Evolutionary conservation across 2,329 filamentous ascomycete genomes (phyloP), one percentile per base, ranked within the genome.

Genomic region (Pseudogymnoascus sp.): DNA sequence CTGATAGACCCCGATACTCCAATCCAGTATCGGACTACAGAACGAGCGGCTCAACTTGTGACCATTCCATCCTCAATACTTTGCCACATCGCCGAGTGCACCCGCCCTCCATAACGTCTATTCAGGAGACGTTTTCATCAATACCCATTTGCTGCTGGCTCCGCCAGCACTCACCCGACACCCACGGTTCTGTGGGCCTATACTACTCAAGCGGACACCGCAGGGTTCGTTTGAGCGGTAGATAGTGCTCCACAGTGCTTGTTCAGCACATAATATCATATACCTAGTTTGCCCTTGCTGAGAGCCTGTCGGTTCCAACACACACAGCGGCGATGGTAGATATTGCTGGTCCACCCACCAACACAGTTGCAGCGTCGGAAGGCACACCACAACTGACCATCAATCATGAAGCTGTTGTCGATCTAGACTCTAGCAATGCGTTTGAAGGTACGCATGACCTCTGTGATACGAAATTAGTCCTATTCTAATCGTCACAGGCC

Each of bases 211-310:
- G 84, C 91, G 90, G 83, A 90, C 89, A 83, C 88, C 86, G 86
- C 89, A 91, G 89, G 85, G 89, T 93, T 93, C 91, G 90, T 93
- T 91, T 96, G 91, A 86, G 91, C 84, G 87, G 90, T 87, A 96
- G 92, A 91, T 89, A 92, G 91, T 90, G 92, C 91, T 95, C 89
- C 89, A 89, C 88, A 83, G 84, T 85, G 82, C 81, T 72, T 71
- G 66, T 66, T 66, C 67, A 60, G 33, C 33, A 24, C 28, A 19
- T 33, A 62, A 24, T 37, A 46, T 31, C 19, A 8, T 22, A 61
- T 31, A 41, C 24, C 14, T 8, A 50, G 43, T 28, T 50, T 10
- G 11, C 3, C 16, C 7, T 8, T 37, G 16, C 22, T 60, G 28
- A 37, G 41, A 60, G 41, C 59, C 33, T 46, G 61, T 56, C 62